A percentile compares a stretch with the other conserved stretches of the same genome.
phyloP scores from a whole-genome alignment of 352 stramenopile species.

The Phytopythium delawarense region DNA sequence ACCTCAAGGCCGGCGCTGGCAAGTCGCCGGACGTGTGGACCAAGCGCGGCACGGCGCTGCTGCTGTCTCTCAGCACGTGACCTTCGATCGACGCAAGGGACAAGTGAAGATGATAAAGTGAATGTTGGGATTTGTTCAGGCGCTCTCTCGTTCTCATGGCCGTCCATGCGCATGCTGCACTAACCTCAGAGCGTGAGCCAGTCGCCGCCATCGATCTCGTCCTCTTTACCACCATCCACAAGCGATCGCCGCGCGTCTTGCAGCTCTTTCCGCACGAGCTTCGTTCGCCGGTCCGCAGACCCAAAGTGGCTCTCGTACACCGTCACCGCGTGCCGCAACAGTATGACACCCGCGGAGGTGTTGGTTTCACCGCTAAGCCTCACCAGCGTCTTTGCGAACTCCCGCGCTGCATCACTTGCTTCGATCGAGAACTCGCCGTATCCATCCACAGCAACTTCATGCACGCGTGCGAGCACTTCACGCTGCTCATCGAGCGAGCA shows the following conservation, averaged over 20 bases:
- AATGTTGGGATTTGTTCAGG: not conserved
- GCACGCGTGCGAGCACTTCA: conserved; percentile 36
- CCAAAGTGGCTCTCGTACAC: conserved; percentile 58
- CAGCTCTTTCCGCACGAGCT: conserved; percentile 38
- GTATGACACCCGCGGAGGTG: conserved; percentile 27
- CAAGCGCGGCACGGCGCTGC: conserved; percentile 88
- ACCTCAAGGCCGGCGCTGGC: conserved; percentile 87
- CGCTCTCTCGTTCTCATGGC: not conserved
- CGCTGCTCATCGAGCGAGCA: conserved; percentile 31
- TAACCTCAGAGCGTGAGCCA: conserved; percentile 45
- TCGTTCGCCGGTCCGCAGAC: conserved; percentile 39
- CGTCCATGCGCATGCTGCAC: not conserved
- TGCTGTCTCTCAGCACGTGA: conserved; percentile 88
- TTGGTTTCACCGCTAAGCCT: conserved; percentile 28
- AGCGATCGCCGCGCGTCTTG: conserved; percentile 27
- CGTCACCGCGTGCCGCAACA: conserved; percentile 33
- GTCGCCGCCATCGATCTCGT: conserved; percentile 31
- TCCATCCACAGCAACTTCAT: conserved; percentile 35
- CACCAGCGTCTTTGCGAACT: conserved; percentile 36
- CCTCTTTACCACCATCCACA: conserved; percentile 19
- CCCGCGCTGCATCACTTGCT: conserved; percentile 32
- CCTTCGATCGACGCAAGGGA: not conserved
- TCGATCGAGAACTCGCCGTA: conserved; percentile 69
- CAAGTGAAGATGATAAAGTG: not conserved
- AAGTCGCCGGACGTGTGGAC: conserved; percentile 92